A percentile compares a stretch with the other conserved stretches of the same genome.
Conservation (phyloP, 2,329 filamentous ascomycete genomes). For the Pseudogymnoascus verrucosus region DNA sequence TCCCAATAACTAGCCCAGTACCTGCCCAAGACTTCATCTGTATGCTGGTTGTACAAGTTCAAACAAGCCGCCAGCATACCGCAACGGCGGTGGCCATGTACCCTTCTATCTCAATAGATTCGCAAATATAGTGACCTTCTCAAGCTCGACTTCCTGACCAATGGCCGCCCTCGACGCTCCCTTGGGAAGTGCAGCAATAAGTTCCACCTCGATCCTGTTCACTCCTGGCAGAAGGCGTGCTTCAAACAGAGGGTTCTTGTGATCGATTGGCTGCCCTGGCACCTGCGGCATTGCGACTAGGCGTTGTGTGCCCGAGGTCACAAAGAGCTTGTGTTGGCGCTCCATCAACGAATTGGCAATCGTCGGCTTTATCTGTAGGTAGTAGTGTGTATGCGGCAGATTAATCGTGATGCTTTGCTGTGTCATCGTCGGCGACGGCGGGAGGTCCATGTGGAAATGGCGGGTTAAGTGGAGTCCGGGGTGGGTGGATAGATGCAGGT, state of each 20-base stretch:
- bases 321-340: slow-evolving; percentile 70
- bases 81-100: neutral
- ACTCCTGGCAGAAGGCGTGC: slow-evolving; percentile 61
- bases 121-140: slow-evolving; percentile 69
- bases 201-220: slow-evolving; percentile 70
- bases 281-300: slow-evolving; percentile 39
- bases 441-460: slow-evolving; percentile 55
- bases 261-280: slow-evolving; percentile 46
- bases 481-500: slow-evolving; percentile 59
- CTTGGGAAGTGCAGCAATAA: slow-evolving; percentile 62
- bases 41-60: neutral
- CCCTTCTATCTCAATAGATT: slow-evolving; percentile 50
- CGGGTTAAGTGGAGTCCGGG: slow-evolving; percentile 54
- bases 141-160: slow-evolving; percentile 62
- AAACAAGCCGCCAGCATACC: neutral
- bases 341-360: slow-evolving; percentile 55
- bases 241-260: slow-evolving; percentile 64
- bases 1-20: neutral
- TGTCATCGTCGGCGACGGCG: slow-evolving; percentile 55
- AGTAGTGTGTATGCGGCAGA: slow-evolving; percentile 58
- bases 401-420: slow-evolving; percentile 68
- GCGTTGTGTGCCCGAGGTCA: slow-evolving; percentile 59
- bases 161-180: slow-evolving; percentile 45
- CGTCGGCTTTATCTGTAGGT: slow-evolving; percentile 62
- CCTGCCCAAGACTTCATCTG: neutral